Evolutionary conservation across 768 basidiomycete genomes (phyloP).

Genomic region (Boletus vinaceobasis): DNA sequence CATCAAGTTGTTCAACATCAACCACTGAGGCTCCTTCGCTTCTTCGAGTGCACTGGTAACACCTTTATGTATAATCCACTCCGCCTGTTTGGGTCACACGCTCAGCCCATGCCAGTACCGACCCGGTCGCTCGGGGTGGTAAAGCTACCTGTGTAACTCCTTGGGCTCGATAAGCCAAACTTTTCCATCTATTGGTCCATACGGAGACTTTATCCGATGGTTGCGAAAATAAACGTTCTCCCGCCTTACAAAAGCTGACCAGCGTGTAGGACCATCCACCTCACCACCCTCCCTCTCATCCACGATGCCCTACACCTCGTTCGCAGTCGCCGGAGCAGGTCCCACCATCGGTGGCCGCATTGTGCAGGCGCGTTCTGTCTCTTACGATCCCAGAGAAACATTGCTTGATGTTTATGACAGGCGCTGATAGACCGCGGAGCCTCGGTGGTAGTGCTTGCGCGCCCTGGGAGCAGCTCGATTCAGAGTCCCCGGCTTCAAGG

Average conservation of each 20-base stretch:
- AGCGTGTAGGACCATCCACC: neutral
- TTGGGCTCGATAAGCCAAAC: neutral
- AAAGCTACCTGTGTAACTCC: neutral
- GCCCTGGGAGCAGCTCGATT: constrained; percentile 19
- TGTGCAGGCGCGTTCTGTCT: constrained; percentile 19
- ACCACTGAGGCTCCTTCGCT: neutral
- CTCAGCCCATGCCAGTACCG: neutral
- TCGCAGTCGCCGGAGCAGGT: constrained; percentile 36
- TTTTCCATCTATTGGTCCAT: neutral
- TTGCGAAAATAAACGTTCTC: constrained; percentile 3
- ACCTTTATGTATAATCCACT: neutral
- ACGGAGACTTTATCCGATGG: neutral
- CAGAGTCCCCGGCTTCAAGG: constrained; percentile 22
- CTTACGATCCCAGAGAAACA: neutral
- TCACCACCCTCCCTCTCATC: neutral
- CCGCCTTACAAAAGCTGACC: neutral
- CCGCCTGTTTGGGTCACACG: neutral
- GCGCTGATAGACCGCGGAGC: constrained; percentile 19
- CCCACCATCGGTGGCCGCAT: constrained; percentile 36
- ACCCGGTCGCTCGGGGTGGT: neutral
- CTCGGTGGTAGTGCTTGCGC: constrained; percentile 26
- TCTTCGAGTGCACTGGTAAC: neutral
- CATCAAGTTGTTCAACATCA: constrained; percentile 8
- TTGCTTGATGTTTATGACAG: constrained; percentile 8
- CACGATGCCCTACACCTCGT: constrained; percentile 32